Percentiles rank a stretch among this genome's conserved stretches.
Conservation (phyloP, 768 basidiomycete genomes). For the Coprinopsis strossmayeri region DNA sequence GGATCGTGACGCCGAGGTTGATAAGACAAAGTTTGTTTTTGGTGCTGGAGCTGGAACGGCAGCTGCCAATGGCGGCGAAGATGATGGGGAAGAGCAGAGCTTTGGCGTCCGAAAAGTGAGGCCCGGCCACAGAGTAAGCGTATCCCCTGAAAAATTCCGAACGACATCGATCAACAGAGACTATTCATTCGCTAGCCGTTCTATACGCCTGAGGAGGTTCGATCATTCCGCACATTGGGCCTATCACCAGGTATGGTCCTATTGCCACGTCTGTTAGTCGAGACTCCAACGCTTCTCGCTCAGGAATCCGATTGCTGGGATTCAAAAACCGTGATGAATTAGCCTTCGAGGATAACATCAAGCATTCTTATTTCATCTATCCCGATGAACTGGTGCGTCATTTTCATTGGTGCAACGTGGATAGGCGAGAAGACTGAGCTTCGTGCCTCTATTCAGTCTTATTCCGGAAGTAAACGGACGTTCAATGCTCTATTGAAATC, state of each 20-base stretch:
- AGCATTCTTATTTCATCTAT: slow-evolving; percentile 87
- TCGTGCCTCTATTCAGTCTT: no score
- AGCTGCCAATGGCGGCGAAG: slow-evolving; percentile 29
- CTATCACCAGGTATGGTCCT: slow-evolving; percentile 59
- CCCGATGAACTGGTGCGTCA: slow-evolving; percentile 75
- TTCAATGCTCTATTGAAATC: slow-evolving; percentile 83
- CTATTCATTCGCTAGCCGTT: slow-evolving; percentile 50
- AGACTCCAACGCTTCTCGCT: slow-evolving; percentile 2
- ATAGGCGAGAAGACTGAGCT: no score
- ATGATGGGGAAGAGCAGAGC: slow-evolving; percentile 31
- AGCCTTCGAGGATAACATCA: slow-evolving; percentile 83
- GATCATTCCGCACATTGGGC: slow-evolving; percentile 75
- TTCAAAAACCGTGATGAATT: slow-evolving; percentile 75
- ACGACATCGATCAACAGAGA: neutral
- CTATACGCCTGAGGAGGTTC: slow-evolving; percentile 79
- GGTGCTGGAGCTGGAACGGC: slow-evolving; percentile 34
- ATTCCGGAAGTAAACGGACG: slow-evolving; percentile 87
- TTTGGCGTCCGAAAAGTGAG: slow-evolving; percentile 38
- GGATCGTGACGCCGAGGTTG: slow-evolving; percentile 41
- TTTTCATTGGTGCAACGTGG: no score
- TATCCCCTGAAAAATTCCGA: slow-evolving; percentile 7
- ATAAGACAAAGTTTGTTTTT: slow-evolving; percentile 38
- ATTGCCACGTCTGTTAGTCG: neutral
- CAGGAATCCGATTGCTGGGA: slow-evolving; percentile 87
- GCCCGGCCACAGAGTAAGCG: slow-evolving; percentile 41